Conservation (phyloP, 306 rosid species). For the Sophora flavescens region DNA sequence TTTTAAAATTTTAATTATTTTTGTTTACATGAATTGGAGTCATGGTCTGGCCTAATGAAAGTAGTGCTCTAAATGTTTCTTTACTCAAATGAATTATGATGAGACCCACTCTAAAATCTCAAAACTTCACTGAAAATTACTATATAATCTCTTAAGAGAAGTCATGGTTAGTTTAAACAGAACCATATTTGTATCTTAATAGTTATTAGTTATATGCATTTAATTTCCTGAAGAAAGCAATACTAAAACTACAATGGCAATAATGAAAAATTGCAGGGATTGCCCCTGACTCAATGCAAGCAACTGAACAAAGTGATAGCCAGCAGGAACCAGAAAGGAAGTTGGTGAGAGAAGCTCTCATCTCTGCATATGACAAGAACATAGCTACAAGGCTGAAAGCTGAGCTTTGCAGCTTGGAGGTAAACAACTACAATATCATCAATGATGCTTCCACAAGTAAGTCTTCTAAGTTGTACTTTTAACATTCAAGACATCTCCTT, state of each 20-base stretch:
- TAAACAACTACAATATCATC: constrained; percentile 45
- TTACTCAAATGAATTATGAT: constrained; percentile 5
- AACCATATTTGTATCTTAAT: neutral
- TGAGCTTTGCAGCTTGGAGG: constrained; percentile 61
- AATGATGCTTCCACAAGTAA: constrained; percentile 61
- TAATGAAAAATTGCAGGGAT: constrained; percentile 60
- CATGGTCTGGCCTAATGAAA: constrained; percentile 9
- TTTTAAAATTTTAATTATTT: neutral
- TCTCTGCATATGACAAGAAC: constrained; percentile 71
- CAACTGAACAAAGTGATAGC: constrained; percentile 63
- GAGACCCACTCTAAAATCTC: constrained; percentile 5
- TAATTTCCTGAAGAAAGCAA: neutral
- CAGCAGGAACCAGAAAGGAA: constrained; percentile 66
- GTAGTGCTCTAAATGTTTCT: neutral
- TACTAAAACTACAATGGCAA: constrained; percentile 8
- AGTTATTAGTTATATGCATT: neutral
- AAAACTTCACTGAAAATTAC: neutral
- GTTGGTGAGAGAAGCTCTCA: constrained; percentile 63
- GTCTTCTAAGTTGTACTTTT: neutral
- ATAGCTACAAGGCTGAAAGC: constrained; percentile 66
- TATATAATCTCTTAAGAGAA: neutral
- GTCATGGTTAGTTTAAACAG: constrained; percentile 15
- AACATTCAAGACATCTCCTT: neutral
- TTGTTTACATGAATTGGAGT: constrained; percentile 10
- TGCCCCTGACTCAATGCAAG: constrained; percentile 61